These are phyloP conservation scores for Xylaria nigripes DNA, from an alignment of 495 filamentous ascomycete species.

Conservation along the genomic window DNA sequence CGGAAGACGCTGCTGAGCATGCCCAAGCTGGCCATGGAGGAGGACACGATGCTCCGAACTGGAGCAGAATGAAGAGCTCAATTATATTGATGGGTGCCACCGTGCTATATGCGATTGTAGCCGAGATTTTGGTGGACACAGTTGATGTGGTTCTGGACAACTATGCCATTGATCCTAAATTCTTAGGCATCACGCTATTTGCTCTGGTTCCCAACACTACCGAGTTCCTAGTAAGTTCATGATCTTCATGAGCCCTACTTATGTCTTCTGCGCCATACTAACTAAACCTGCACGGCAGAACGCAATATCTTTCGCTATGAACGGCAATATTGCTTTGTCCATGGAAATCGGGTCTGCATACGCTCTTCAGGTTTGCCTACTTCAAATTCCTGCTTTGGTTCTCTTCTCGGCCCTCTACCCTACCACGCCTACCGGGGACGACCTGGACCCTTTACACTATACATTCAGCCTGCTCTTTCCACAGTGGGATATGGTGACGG, in stretches of 20 bases:
- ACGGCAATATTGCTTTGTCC: constrained; percentile 97
- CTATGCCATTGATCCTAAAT: constrained; percentile 93
- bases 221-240: constrained; percentile 73
- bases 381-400: constrained; percentile 91
- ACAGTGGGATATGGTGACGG: constrained; percentile 98
- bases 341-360: constrained; percentile 99
- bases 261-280: not conserved
- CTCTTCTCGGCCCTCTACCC: constrained; percentile 67
- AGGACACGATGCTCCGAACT: constrained; percentile 96
- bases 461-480: constrained; percentile 95
- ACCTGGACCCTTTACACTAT: constrained; percentile 55
- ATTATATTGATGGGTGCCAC: constrained; percentile 86
- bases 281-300: constrained; percentile 51
- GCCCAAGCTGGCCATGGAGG: constrained; percentile 59
- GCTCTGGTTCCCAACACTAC: constrained; percentile 97
- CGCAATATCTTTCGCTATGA: constrained; percentile 99
- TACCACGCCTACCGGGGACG: constrained; percentile 18
- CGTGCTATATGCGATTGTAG: constrained; percentile 87
- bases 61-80: constrained; percentile 84
- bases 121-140: constrained; percentile 92
- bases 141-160: constrained; percentile 89
- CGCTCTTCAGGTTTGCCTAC: constrained; percentile 91
- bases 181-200: constrained; percentile 94
- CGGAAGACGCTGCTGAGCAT: constrained; percentile 31
- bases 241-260: not conserved